Evolutionary conservation across 169 alveolate species (phyloP).

Genomic region (Cryptosporidium muris): DNA sequence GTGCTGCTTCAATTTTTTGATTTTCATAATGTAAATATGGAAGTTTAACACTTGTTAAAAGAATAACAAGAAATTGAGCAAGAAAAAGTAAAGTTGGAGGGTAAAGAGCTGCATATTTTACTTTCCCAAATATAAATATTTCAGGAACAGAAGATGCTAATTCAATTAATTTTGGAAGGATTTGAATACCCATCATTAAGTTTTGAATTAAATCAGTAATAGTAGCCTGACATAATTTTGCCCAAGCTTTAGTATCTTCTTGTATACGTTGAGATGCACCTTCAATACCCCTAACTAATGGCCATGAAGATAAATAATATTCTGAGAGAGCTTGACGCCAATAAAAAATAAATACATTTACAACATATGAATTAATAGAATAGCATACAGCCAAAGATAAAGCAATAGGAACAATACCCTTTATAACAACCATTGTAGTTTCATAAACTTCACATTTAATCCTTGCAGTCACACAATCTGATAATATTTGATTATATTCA

Average conservation of each 20-base stretch:
- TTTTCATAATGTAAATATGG: conserved; percentile 64
- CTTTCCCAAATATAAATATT: conserved; percentile 27
- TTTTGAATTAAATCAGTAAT: conserved; percentile 25
- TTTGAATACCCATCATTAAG: conserved; percentile 20
- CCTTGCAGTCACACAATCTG: conserved; percentile 39
- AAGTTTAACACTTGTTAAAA: conserved; percentile 27
- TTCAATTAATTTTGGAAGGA: conserved; percentile 24
- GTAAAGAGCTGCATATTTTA: conserved; percentile 18
- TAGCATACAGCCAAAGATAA: conserved; percentile 10
- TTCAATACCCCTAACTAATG: conserved; percentile 15
- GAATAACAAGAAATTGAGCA: conserved; percentile 23
- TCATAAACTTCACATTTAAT: conserved; percentile 15
- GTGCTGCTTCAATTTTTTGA: conserved; percentile 53
- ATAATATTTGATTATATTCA: conserved; percentile 30
- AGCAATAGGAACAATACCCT: conserved; percentile 1
- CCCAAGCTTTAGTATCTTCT: conserved; percentile 65
- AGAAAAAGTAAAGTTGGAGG: conserved; percentile 48
- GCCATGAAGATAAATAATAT: conserved; percentile 40
- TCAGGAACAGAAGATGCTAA: conserved; percentile 40
- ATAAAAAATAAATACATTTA: conserved; percentile 50
- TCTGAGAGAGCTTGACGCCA: conserved; percentile 69
- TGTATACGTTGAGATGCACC: conserved; percentile 69
- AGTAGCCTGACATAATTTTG: conserved; percentile 21
- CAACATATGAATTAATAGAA: conserved; percentile 32
- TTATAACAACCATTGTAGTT: conserved; percentile 8